A percentile compares a stretch with the other conserved stretches of the same genome.
Conservation (phyloP, 768 basidiomycete species). For the Hirschioporus abietinus region DNA sequence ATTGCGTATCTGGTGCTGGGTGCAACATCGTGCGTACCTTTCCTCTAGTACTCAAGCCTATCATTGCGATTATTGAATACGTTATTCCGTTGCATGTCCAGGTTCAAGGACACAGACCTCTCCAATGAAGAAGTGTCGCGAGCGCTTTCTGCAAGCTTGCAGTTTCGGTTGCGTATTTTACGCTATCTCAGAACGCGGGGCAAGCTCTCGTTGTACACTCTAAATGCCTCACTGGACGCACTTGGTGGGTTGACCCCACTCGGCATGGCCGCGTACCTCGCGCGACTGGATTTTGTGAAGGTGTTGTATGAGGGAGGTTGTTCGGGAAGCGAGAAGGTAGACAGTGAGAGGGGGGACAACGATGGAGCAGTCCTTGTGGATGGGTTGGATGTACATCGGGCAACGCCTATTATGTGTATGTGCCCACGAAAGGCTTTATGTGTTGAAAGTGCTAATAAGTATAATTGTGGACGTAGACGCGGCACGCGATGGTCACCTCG, state of each 20-base stretch:
- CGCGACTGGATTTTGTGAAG: constrained; percentile 53
- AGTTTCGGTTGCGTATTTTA: constrained; percentile 48
- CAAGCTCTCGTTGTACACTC: constrained; percentile 57
- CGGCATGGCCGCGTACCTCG: constrained; percentile 75
- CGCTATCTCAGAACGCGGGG: constrained; percentile 49
- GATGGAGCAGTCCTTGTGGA: constrained; percentile 62
- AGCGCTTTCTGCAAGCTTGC: constrained; percentile 3
- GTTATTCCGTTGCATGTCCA: neutral
- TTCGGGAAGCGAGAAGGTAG: neutral
- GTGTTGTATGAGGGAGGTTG: constrained; percentile 44
- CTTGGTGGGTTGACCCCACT: constrained; percentile 74
- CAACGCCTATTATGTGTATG: constrained; percentile 79
- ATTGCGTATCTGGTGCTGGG: constrained; percentile 62
- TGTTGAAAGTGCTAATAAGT: neutral
- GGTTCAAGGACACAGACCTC: neutral
- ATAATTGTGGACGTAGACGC: constrained; percentile 52
- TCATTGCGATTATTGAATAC: neutral
- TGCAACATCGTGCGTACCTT: constrained; percentile 44
- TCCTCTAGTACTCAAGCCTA: constrained; percentile 41
- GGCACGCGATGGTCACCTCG: constrained; percentile 62
- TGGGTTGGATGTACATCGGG: constrained; percentile 68
- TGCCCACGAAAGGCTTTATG: constrained; percentile 11
- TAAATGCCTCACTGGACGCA: constrained; percentile 61
- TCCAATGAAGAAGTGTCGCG: constrained; percentile 7
- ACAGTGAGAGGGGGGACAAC: constrained; percentile 31